phyloP scores from a whole-genome alignment of 345 rosid species.

The Citrus hindsii region DNA sequence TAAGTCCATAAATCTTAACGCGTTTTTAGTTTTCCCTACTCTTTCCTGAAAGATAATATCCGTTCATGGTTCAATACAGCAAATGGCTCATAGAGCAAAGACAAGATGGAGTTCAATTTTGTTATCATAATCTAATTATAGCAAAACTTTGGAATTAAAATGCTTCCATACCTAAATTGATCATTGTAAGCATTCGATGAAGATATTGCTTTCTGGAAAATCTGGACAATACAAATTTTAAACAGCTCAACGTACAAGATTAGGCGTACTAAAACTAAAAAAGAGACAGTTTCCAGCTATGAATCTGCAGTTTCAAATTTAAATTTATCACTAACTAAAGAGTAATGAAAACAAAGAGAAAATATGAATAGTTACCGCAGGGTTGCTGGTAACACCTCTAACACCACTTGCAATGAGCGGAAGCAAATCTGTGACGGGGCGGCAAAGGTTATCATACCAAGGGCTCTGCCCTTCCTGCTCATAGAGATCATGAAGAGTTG shows the following conservation, averaged over 20 bases:
- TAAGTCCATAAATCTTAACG: background rate
- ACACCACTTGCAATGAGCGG: slow-evolving; percentile 86
- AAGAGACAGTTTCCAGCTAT: background rate
- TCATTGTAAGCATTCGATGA: slow-evolving; percentile 95
- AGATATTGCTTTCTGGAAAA: slow-evolving; percentile 97
- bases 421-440: slow-evolving; percentile 89
- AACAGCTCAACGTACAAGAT: background rate
- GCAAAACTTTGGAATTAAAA: background rate
- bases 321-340: background rate
- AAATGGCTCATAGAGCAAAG: background rate
- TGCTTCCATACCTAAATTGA: slow-evolving; percentile 67
- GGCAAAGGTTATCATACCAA: slow-evolving; percentile 98
- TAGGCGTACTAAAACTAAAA: background rate
- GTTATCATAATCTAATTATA: background rate
- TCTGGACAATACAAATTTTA: slow-evolving; percentile 47
- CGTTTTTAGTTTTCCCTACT: background rate
- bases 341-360: background rate
- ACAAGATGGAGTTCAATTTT: background rate
- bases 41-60: background rate
- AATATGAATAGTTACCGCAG: slow-evolving; percentile 58
- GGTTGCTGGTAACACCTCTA: slow-evolving; percentile 99
- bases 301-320: background rate
- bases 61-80: background rate
- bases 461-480: slow-evolving; percentile 96
- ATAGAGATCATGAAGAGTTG: slow-evolving; percentile 87